Base-by-base conservation (phyloP, 1,284 basidiomycete species). In the Trichosporon coremiiforme region DNA sequence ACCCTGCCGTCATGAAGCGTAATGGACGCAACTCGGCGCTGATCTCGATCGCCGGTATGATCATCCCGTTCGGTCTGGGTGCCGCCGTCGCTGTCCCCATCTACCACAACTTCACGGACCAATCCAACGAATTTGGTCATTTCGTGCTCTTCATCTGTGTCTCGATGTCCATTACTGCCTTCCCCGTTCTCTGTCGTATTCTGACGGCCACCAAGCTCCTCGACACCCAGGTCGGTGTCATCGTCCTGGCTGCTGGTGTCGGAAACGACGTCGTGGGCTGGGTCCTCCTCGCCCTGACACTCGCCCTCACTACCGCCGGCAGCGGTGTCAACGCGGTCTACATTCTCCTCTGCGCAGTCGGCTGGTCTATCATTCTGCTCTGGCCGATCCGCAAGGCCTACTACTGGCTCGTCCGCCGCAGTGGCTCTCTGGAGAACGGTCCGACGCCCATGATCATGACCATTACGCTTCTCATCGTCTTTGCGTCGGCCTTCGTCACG, bases 121-220 rank as follows among this genome's bases (percentile, higher is more conserved):
- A 82, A 0, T 70, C 77, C 3, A 84, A 82, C 60, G 84, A 89
- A 57, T 89, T 92, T 80, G 90, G 92, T 1, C 88, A 97, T 79
- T 98, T 98, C 82, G 89, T 98, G 86, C 89, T 99, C 55, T 98
- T 98, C 83, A 90, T 93, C 53, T 93, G 94, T 64, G 93, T 96
- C 17, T 84, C 94, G 0, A 94, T 90, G 84, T 90, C 91, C 2
- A 98, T 98, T 82, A 98, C 95, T 0, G 95, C 95, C 0, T 96
- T 96, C 81, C 92, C 87, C 0, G 95, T 99, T 4, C 87, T 98
- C 4, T 98, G 95, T 80, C 90, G 96, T 53, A 87, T 87, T 71
- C 76, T 86, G 8, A 85, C 85, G 15, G 85, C 87, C 68, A 85
- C 86, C 55, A 86, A 87, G 83, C 86, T 99, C 1, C 87, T 98